Evolutionary conservation across 176 grass and related monocot genomes (phyloP).

Genomic region (Pharus latifolius): DNA sequence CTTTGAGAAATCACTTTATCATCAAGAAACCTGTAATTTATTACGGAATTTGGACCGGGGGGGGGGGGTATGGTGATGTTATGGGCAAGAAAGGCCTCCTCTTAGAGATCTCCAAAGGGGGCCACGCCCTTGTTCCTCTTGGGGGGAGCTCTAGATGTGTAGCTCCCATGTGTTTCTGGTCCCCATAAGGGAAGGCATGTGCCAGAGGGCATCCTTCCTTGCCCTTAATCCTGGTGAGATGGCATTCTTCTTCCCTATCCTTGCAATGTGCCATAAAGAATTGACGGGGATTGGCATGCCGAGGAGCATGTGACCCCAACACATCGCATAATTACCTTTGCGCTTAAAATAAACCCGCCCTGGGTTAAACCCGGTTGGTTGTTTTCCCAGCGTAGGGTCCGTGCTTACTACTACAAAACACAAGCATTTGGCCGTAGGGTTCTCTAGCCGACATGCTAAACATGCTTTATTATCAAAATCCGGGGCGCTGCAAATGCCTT

Average conservation of each 20-base stretch:
- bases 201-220: conserved; percentile 41
- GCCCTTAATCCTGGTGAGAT: conserved; percentile 23
- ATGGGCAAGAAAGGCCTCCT: conserved; percentile 18
- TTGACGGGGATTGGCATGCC: conserved; percentile 27
- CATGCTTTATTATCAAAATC: conserved; percentile 49
- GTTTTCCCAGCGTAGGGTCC: conserved; percentile 35
- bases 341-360: conserved; percentile 37
- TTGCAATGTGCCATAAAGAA: conserved; percentile 27
- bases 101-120: conserved; percentile 36
- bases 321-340: conserved; percentile 47
- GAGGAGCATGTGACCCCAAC: conserved; percentile 71
- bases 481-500: conserved; percentile 38
- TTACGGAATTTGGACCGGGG: conserved; percentile 3
- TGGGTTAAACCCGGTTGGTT: conserved; percentile 15
- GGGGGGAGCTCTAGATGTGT: conserved; percentile 36
- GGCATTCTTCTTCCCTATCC: conserved; percentile 27
- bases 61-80: conserved; percentile 13
- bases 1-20: not conserved
- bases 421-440: conserved; percentile 18
- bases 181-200: conserved; percentile 60
- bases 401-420: conserved; percentile 10
- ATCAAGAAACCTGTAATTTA: not conserved
- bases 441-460: conserved; percentile 40
- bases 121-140: conserved; percentile 28
- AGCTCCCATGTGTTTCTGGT: conserved; percentile 83